phyloP scores from a whole-genome alignment of 2,329 filamentous ascomycete species.

The Stachybotrys elegans region DNA sequence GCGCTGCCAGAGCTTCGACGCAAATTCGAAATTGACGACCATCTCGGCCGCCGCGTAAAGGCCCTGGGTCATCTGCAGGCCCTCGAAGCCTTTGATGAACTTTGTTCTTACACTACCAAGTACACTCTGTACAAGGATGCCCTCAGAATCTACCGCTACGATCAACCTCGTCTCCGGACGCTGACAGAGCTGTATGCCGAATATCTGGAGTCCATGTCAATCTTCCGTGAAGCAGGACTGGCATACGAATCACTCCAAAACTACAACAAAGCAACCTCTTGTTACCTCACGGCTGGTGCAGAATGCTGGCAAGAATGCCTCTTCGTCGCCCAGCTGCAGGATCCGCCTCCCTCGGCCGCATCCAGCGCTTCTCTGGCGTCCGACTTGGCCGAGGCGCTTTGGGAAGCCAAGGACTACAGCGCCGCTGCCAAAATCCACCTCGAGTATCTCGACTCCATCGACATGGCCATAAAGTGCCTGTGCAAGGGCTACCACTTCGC shows the following conservation, averaged over 20 bases:
- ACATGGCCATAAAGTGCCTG: constrained; percentile 66
- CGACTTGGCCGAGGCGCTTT: constrained; percentile 70
- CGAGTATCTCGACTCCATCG: constrained; percentile 72
- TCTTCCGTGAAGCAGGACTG: constrained; percentile 81
- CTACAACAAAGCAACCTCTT: constrained; percentile 68
- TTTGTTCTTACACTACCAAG: constrained; percentile 71
- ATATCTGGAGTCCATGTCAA: constrained; percentile 68
- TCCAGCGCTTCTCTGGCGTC: constrained; percentile 65
- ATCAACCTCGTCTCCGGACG: constrained; percentile 57
- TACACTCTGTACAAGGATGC: constrained; percentile 75
- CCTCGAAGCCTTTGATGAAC: constrained; percentile 70
- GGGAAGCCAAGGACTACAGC: constrained; percentile 78
- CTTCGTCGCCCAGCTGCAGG: constrained; percentile 65
- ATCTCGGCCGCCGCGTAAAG: constrained; percentile 71
- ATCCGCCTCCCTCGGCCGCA: constrained; percentile 52
- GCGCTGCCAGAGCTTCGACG: constrained; percentile 65
- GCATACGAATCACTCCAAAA: constrained; percentile 83
- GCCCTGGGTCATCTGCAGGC: constrained; percentile 72
- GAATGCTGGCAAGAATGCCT: constrained; percentile 86
- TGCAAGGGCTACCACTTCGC: constrained; percentile 86
- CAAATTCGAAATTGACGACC: constrained; percentile 82
- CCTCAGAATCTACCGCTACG: constrained; percentile 79
- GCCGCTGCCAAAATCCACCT: constrained; percentile 74
- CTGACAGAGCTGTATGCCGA: constrained; percentile 77
- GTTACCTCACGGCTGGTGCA: constrained; percentile 75